phyloP scores from a whole-genome alignment of 2,329 filamentous ascomycete species.

The Microcyclosporella mali region DNA sequence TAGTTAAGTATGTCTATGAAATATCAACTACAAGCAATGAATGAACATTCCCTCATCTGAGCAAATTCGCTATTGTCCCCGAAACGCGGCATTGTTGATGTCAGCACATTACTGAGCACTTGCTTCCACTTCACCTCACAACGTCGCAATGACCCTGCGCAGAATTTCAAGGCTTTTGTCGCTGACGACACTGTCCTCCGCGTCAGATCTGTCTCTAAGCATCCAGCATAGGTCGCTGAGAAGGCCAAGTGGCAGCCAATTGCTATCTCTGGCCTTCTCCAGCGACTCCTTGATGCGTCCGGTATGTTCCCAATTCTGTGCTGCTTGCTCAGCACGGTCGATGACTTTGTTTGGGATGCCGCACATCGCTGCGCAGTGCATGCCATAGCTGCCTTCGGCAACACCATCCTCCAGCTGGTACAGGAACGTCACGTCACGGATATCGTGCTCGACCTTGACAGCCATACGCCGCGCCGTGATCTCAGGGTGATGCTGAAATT shows the following conservation, averaged over 20 bases:
- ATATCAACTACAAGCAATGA: too few relatives aligned
- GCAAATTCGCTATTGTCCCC: too few relatives aligned
- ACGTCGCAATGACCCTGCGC: constrained; percentile 49
- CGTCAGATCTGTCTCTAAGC: constrained; percentile 50
- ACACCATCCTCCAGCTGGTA: constrained; percentile 92
- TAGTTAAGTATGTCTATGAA: neutral
- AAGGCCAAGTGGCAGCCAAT: constrained; percentile 76
- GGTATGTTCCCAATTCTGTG: constrained; percentile 91
- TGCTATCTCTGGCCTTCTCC: constrained; percentile 63
- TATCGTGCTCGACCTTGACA: constrained; percentile 81
- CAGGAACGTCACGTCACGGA: constrained; percentile 86
- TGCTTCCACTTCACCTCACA: constrained; percentile 31
- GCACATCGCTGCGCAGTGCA: constrained; percentile 99
- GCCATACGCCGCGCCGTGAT: constrained; percentile 84
- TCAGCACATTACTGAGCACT: too few relatives aligned
- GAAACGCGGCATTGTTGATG: too few relatives aligned
- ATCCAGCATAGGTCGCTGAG: constrained; percentile 82
- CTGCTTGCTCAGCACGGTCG: constrained; percentile 78
- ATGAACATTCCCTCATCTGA: too few relatives aligned
- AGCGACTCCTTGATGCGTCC: constrained; percentile 82
- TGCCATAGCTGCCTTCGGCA: constrained; percentile 93
- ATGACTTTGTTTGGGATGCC: constrained; percentile 81
- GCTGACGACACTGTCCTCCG: constrained; percentile 33
- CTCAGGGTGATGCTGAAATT: constrained; percentile 86
- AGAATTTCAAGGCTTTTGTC: constrained; percentile 52